phyloP scores from a whole-genome alignment of 1,284 basidiomycete species.

The Schizopora paradoxa region DNA sequence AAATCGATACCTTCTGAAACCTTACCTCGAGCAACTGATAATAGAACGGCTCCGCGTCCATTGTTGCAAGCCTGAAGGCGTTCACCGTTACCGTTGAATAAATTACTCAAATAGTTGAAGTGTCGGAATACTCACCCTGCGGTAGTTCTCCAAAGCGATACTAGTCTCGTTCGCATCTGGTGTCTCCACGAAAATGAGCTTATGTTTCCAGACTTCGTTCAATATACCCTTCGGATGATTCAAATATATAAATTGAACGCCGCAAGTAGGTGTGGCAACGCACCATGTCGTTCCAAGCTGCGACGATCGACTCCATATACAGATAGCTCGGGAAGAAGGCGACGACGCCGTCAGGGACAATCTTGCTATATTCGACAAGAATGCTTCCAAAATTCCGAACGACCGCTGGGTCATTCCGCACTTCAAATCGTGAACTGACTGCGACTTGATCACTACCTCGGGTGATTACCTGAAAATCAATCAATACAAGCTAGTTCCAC shows the following conservation, averaged over 20 bases:
- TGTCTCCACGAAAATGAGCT: slow-evolving; percentile 98
- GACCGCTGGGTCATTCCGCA: slow-evolving; percentile 97
- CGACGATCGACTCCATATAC: slow-evolving; percentile 99
- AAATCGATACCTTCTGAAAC: slow-evolving; percentile 99
- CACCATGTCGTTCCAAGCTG: slow-evolving; percentile 99
- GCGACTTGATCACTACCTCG: slow-evolving; percentile 98
- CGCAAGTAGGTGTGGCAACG: slow-evolving; percentile 25
- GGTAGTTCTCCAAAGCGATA: slow-evolving; percentile 96
- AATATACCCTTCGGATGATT: slow-evolving; percentile 74
- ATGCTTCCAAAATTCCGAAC: slow-evolving; percentile 99
- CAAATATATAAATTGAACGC: background rate
- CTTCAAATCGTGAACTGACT: slow-evolving; percentile 98
- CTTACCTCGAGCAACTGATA: slow-evolving; percentile 98
- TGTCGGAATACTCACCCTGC: slow-evolving; percentile 56
- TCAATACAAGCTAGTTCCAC: background rate
- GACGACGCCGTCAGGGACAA: slow-evolving; percentile 98
- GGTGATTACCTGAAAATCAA: slow-evolving; percentile 80
- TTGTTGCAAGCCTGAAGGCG: slow-evolving; percentile 97
- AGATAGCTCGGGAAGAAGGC: slow-evolving; percentile 99
- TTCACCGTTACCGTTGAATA: slow-evolving; percentile 2
- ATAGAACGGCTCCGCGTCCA: slow-evolving; percentile 91
- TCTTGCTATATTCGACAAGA: slow-evolving; percentile 95
- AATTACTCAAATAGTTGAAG: slow-evolving; percentile 1
- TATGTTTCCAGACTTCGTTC: slow-evolving; percentile 99
- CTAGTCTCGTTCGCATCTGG: slow-evolving; percentile 99